Base-by-base conservation (phyloP, 495 filamentous ascomycete species). In the Aspergillus haitiensis region DNA sequence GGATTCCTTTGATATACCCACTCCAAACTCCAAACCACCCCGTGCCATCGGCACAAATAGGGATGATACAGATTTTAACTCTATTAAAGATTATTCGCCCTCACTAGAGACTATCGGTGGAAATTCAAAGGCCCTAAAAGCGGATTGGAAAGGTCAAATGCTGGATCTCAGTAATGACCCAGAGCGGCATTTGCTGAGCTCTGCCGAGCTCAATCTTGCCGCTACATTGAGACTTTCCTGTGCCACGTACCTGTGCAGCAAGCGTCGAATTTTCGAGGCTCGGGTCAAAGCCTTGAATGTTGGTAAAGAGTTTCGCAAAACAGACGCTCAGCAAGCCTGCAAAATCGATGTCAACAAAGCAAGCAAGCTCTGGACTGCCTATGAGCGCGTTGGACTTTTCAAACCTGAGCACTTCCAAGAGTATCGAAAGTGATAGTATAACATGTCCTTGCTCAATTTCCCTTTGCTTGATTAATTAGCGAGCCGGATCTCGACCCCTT, bases 331-430 rank as follows among this genome's bases (percentile, higher is more conserved):
- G 72, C 91, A 96, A 71, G 91, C 91, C 31, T 96, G 92, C 84
- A 95, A 95, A 80, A 97, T 97, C 60, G 94, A 98, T 70, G 94
- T 97, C 72, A 97, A 97, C 79, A 98, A 98, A 81, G 92, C 94
- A 32, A 96, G 91, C 66, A 95, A 94, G 72, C 82, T 98, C 52
- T 97, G 92, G 92, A 86, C 87, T 44, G 92, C 91, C 32, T 98
- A 90, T 69, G 89, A 97, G 18, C 87, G 86, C 52, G 90, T 96
- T 50, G 91, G 91, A 55, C 97, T 93, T 91, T 88, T 97, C 64
- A 81, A 90, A 35, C 74, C 78, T 11, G 71, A 83, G 45, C 83
- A 78, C 74, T 86, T 93, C 63, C 66, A 73, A 55, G 61, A 80
- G 46, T 83, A 80, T 66, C 59, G 86, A 53, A 70, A 58, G 52